Percentiles rank a stretch among this genome's conserved stretches.
Conservation (phyloP, 768 basidiomycete species). For the Crucibulum laeve region DNA sequence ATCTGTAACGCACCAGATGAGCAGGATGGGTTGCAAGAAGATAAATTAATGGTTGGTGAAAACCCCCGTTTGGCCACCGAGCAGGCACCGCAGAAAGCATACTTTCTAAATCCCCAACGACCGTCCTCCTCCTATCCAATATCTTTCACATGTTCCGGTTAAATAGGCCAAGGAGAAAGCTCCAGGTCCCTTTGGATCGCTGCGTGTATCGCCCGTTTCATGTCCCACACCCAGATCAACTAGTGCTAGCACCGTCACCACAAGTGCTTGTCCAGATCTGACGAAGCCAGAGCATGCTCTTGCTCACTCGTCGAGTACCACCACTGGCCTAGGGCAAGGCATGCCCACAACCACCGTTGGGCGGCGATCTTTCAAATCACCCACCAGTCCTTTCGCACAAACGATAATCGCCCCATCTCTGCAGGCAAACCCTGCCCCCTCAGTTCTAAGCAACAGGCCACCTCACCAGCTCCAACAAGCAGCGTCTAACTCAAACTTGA, state of each 20-base stretch:
- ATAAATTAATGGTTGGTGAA: conserved; percentile 43
- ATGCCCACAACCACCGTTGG: conserved; percentile 4
- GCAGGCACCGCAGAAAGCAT: too few species aligned
- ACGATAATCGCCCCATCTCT: conserved; percentile 9
- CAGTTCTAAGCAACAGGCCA: conserved; percentile 6
- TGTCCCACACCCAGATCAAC: too few species aligned
- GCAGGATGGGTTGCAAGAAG: conserved; percentile 26
- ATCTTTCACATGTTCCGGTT: background rate
- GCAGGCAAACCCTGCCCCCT: conserved; percentile 8
- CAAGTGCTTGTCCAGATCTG: too few species aligned
- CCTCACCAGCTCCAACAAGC: conserved; percentile 20
- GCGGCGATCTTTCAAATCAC: conserved; percentile 18
- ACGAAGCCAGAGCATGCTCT: background rate
- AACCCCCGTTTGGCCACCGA: conserved; percentile 43
- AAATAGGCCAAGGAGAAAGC: conserved; percentile 1
- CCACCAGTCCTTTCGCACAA: conserved; percentile 32
- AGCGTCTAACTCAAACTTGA: conserved; percentile 20
- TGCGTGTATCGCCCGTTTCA: too few species aligned
- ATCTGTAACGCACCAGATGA: conserved; percentile 18
- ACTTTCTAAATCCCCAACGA: too few species aligned
- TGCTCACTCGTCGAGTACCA: background rate
- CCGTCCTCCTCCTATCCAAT: too few species aligned
- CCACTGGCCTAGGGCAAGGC: conserved; percentile 12
- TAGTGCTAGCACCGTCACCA: too few species aligned
- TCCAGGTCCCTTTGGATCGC: background rate